A percentile compares a stretch with the other conserved stretches of the same genome.
Conservation (phyloP, 2,329 filamentous ascomycete genomes). For the Rutstroemia sp. region DNA sequence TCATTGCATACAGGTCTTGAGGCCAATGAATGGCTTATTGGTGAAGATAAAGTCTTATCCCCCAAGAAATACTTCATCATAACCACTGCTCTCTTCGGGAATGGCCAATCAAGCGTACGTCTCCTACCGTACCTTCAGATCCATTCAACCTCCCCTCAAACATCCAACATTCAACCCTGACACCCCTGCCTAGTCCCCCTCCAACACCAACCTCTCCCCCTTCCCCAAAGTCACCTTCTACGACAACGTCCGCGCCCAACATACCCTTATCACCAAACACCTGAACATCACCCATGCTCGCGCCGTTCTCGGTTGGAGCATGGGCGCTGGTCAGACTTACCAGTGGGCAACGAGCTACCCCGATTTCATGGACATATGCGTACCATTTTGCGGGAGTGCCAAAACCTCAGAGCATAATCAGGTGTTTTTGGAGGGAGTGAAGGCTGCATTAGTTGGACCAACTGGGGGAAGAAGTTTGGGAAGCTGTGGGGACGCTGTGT, state of each 20-base stretch:
- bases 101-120: constrained; percentile 50
- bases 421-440: constrained; percentile 60
- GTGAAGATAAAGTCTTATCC: constrained; percentile 42
- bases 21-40: constrained; percentile 68
- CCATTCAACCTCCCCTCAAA: background rate
- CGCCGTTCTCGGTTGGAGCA: constrained; percentile 62
- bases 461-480: constrained; percentile 48
- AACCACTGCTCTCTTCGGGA: constrained; percentile 61
- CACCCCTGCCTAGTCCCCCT: constrained; percentile 41
- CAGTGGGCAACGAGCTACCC: constrained; percentile 46
- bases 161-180: background rate
- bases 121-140: background rate
- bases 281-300: constrained; percentile 52
- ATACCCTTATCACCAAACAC: constrained; percentile 57
- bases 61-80: constrained; percentile 62
- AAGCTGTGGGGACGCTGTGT: constrained; percentile 36
- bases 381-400: constrained; percentile 60
- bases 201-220: constrained; percentile 48
- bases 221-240: constrained; percentile 59
- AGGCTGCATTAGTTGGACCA: constrained; percentile 49
- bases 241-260: constrained; percentile 62
- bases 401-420: constrained; percentile 60
- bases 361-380: constrained; percentile 56
- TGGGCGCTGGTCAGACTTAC: constrained; percentile 61
- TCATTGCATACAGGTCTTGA: constrained; percentile 40